Conservation (phyloP, 139 green algal species). For the Micromonas pusilla region DNA sequence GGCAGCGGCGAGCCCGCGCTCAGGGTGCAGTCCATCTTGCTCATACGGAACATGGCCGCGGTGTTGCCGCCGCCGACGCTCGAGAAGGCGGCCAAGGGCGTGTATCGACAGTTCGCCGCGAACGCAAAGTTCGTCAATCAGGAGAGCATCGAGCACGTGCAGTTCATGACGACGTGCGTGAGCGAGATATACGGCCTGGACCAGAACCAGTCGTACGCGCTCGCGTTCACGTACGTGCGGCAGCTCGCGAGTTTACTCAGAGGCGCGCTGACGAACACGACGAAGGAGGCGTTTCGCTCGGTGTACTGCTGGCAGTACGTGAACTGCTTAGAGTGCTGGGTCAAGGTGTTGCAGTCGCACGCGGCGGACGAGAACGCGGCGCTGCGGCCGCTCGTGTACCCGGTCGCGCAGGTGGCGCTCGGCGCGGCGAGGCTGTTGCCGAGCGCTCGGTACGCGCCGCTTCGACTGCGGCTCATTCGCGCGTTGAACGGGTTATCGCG, state of each 20-base stretch:
- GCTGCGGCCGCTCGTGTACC: slow-evolving; percentile 80
- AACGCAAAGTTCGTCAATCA: slow-evolving; percentile 84
- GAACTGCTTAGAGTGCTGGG: slow-evolving; percentile 87
- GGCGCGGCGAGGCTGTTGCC: slow-evolving; percentile 73
- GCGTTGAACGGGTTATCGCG: slow-evolving; percentile 50
- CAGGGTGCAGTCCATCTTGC: slow-evolving; percentile 67
- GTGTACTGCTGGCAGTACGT: slow-evolving; percentile 87
- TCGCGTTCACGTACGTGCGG: slow-evolving; percentile 57
- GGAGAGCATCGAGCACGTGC: slow-evolving; percentile 57
- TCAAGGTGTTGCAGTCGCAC: slow-evolving; percentile 46
- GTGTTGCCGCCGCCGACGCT: slow-evolving; percentile 41
- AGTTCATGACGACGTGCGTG: slow-evolving; percentile 78
- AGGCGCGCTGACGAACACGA: slow-evolving; percentile 69
- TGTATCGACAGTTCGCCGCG: slow-evolving; percentile 66
- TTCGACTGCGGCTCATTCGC: slow-evolving; percentile 65
- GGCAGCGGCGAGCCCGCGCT: slow-evolving; percentile 51
- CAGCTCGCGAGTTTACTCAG: slow-evolving; percentile 80
- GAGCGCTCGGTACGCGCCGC: slow-evolving; percentile 80
- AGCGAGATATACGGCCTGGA: slow-evolving; percentile 60
- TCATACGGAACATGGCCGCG: slow-evolving; percentile 67
- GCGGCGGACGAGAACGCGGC: slow-evolving; percentile 30
- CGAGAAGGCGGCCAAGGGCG: slow-evolving; percentile 46
- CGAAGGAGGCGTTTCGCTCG: slow-evolving; percentile 70
- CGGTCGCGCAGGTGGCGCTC: slow-evolving; percentile 46
- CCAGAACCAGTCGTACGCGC: slow-evolving; percentile 30